phyloP scores from a whole-genome alignment of 306 rosid genomes.

The Argentina anserina region DNA sequence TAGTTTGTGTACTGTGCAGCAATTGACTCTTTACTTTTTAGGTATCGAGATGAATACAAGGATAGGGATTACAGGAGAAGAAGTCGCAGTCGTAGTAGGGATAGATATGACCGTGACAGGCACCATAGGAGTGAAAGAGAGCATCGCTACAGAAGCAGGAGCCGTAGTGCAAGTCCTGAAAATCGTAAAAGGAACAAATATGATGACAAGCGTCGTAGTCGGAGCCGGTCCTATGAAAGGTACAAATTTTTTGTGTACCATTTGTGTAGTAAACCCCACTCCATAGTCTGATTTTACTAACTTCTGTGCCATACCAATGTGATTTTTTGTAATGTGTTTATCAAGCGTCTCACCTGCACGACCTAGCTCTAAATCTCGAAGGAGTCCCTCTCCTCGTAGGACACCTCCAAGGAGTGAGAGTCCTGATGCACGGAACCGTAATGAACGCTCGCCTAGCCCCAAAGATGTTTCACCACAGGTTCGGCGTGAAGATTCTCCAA shows the following conservation, averaged over 20 bases:
- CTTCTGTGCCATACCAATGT: slow-evolving; percentile 12
- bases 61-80: slow-evolving; percentile 51
- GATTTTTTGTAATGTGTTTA: slow-evolving; percentile 24
- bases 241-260: slow-evolving; percentile 23
- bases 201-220: slow-evolving; percentile 51
- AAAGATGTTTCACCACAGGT: slow-evolving; percentile 40
- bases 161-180: slow-evolving; percentile 58
- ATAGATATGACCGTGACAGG: slow-evolving; percentile 54
- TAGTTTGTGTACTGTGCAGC: not conserved
- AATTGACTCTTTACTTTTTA: slow-evolving; percentile 23
- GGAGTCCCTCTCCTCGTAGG: slow-evolving; percentile 45
- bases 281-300: not conserved
- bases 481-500: slow-evolving; percentile 44
- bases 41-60: slow-evolving; percentile 57
- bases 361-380: slow-evolving; percentile 29
- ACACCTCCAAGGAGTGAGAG: slow-evolving; percentile 39
- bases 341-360: slow-evolving; percentile 47
- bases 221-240: slow-evolving; percentile 61
- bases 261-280: no score
- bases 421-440: slow-evolving; percentile 31
- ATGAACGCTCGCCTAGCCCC: slow-evolving; percentile 35
- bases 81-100: slow-evolving; percentile 73
- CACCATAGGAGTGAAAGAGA: slow-evolving; percentile 52
- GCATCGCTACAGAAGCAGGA: slow-evolving; percentile 47
- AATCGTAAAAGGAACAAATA: slow-evolving; percentile 42